Evolutionary conservation across 2,329 filamentous ascomycete species (phyloP).

Genomic region (Pseudopithomyces chartarum): DNA sequence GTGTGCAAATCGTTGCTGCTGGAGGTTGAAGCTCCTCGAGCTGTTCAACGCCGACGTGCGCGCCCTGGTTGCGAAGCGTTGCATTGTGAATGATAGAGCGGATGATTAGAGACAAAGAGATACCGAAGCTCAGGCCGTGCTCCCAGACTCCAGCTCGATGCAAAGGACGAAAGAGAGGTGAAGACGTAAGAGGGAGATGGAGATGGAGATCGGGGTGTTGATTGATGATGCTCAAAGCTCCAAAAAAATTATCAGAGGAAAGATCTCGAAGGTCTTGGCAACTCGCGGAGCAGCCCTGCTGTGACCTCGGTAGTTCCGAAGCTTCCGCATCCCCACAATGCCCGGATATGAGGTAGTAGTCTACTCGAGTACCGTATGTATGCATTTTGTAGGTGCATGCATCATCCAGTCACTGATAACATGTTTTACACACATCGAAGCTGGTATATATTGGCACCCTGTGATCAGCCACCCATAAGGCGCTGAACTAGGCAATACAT

Average conservation of each 20-base stretch:
- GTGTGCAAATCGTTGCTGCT: conserved; percentile 95
- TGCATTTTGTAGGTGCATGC: too few species aligned
- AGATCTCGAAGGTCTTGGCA: conserved; percentile 24
- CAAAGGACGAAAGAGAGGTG: conserved; percentile 38
- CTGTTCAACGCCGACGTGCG: conserved; percentile 78
- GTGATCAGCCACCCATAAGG: too few species aligned
- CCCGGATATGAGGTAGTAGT: too few species aligned
- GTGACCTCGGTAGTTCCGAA: conserved; percentile 6
- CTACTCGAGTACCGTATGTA: too few species aligned
- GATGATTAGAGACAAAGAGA: conserved; percentile 23
- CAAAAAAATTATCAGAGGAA: conserved; percentile 24
- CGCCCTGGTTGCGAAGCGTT: conserved; percentile 83
- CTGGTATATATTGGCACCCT: too few species aligned
- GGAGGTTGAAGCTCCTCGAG: conserved; percentile 68
- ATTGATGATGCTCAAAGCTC: conserved; percentile 16
- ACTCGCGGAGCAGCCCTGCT: background rate
- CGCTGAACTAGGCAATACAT: too few species aligned
- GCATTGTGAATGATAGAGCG: conserved; percentile 67
- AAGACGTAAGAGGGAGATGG: conserved; percentile 25
- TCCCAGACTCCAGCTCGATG: conserved; percentile 44
- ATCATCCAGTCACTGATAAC: too few species aligned
- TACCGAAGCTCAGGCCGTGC: conserved; percentile 34
- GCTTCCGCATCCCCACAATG: background rate
- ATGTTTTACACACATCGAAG: too few species aligned
- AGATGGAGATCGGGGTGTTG: conserved; percentile 9